Evolutionary conservation across 805 yeast species (phyloP).

Genomic region (Yamadazyma insecticola): DNA sequence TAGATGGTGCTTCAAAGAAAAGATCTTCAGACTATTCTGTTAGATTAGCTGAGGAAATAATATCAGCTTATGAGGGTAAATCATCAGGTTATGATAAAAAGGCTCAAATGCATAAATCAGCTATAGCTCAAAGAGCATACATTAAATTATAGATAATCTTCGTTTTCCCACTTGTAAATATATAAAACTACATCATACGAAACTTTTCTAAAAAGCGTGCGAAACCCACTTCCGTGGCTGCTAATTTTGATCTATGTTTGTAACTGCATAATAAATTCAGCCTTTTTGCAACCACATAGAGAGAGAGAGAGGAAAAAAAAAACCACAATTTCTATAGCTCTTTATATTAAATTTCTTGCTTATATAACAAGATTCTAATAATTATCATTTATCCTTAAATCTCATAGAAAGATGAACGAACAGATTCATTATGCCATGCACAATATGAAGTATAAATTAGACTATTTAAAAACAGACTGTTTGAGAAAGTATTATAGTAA

Average conservation of each 20-base stretch:
- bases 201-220: no score
- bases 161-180: slow-evolving; percentile 11
- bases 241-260: no score
- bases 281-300: no score
- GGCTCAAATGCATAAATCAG: slow-evolving; percentile 76
- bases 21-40: slow-evolving; percentile 79
- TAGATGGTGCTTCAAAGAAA: slow-evolving; percentile 78
- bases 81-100: slow-evolving; percentile 82
- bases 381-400: no score
- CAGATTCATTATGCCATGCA: slow-evolving; percentile 12
- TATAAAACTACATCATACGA: slow-evolving; percentile 3
- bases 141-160: slow-evolving; percentile 33
- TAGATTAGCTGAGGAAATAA: slow-evolving; percentile 84
- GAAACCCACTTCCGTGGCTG: no score
- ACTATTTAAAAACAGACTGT: slow-evolving; percentile 28
- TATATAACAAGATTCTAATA: no score
- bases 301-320: no score
- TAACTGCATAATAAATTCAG: no score
- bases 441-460: slow-evolving; percentile 27
- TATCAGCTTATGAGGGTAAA: slow-evolving; percentile 71
- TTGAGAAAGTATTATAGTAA: slow-evolving; percentile 36
- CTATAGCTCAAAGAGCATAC: slow-evolving; percentile 85
- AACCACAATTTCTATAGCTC: no score
- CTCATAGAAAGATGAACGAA: slow-evolving; percentile 6
- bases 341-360: no score